phyloP scores from a whole-genome alignment of 495 filamentous ascomycete genomes.

The Talaromyces ruber region DNA sequence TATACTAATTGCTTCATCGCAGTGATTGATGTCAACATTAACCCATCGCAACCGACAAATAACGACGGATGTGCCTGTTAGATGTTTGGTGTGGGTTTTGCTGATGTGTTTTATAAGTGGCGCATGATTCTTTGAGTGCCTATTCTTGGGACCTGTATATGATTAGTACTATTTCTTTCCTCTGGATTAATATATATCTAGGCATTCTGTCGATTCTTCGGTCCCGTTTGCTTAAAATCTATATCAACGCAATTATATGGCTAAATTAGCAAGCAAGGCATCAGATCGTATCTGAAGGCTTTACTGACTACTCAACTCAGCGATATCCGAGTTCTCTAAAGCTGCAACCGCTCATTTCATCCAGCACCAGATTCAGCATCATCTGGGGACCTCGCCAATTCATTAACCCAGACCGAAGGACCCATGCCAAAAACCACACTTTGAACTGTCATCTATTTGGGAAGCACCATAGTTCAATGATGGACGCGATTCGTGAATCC shows the following conservation, averaged over 20 bases:
- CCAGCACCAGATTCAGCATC: slow-evolving; percentile 28
- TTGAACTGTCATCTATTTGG: slow-evolving; percentile 13
- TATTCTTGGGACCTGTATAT: slow-evolving; percentile 29
- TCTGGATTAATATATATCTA: slow-evolving; percentile 17
- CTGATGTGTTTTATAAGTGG: slow-evolving; percentile 5
- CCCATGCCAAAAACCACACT: slow-evolving; percentile 16
- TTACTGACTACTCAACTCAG: neutral
- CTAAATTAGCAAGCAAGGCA: too few relatives aligned
- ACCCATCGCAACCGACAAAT: slow-evolving; percentile 54
- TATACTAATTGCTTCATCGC: slow-evolving; percentile 14
- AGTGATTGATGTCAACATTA: slow-evolving; percentile 97
- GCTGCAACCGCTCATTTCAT: slow-evolving; percentile 13
- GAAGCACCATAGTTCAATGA: slow-evolving; percentile 32
- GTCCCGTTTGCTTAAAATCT: neutral
- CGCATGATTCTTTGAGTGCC: neutral
- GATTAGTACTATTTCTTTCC: slow-evolving; percentile 10
- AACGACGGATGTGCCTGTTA: slow-evolving; percentile 83
- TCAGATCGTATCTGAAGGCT: too few relatives aligned
- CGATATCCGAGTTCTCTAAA: neutral
- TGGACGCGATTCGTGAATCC: slow-evolving; percentile 34
- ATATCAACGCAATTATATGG: too few relatives aligned
- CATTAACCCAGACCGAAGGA: slow-evolving; percentile 21
- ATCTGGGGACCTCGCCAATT: slow-evolving; percentile 27
- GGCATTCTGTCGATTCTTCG: neutral
- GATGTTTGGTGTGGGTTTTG: slow-evolving; percentile 6